A percentile compares a stretch with the other conserved stretches of the same genome.
Conservation (phyloP, 2,329 filamentous ascomycete species). For the Aspergillus jensenii region DNA sequence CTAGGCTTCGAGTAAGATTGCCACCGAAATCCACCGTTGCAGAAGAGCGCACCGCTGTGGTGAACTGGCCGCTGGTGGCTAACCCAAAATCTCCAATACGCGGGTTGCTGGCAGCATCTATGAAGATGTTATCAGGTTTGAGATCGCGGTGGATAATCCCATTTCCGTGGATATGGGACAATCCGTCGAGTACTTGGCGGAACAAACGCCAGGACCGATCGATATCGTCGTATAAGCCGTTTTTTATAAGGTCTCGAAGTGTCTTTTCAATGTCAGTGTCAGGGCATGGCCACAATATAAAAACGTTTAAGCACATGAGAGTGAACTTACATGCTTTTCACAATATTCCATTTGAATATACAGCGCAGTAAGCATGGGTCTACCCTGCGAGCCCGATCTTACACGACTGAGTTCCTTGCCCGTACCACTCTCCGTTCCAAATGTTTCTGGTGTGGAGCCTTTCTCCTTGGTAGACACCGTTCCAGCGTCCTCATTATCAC, state of each 20-base stretch:
- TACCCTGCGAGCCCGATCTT: conserved; percentile 49
- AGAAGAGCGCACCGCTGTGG: conserved; percentile 40
- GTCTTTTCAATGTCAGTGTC: conserved; percentile 52
- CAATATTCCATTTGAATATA: conserved; percentile 99
- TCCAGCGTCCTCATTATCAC: conserved; percentile 46
- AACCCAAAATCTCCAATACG: conserved; percentile 97
- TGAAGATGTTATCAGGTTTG: conserved; percentile 97
- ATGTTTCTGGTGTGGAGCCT: conserved; percentile 23
- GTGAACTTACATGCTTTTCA: conserved; percentile 69
- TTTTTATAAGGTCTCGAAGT: conserved; percentile 79
- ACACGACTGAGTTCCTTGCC: conserved; percentile 40
- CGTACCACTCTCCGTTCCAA: conserved; percentile 24
- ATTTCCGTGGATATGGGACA: conserved; percentile 84
- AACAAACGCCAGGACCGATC: conserved; percentile 88
- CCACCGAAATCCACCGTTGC: conserved; percentile 37
- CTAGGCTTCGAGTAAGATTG: conserved; percentile 56
- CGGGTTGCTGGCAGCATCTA: conserved; percentile 84
- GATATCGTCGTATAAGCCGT: conserved; percentile 69
- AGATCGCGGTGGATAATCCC: conserved; percentile 95
- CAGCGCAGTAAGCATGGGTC: conserved; percentile 68
- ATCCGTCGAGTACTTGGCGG: conserved; percentile 83
- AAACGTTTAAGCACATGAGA: not conserved
- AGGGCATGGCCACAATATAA: not conserved
- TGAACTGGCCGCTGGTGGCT: conserved; percentile 77
- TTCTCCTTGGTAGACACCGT: conserved; percentile 35